Evolutionary conservation across 768 basidiomycete species (phyloP).

Genomic region (Tulasnella sp.): DNA sequence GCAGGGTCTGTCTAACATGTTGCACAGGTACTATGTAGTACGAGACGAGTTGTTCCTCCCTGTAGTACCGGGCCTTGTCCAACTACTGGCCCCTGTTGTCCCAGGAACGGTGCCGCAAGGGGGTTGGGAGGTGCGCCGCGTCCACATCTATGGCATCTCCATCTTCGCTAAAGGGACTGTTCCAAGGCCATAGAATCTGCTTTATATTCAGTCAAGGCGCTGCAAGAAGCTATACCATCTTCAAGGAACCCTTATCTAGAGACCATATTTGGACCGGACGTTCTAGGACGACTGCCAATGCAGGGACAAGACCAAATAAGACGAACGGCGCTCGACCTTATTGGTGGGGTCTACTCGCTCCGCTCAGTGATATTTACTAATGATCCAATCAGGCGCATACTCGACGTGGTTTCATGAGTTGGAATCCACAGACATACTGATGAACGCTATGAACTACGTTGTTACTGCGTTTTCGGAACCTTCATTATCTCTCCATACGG

Average conservation of each 20-base stretch:
- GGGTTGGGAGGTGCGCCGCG: slow-evolving; percentile 54
- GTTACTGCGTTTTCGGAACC: slow-evolving; percentile 57
- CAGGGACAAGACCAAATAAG: slow-evolving; percentile 53
- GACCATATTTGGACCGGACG: slow-evolving; percentile 56
- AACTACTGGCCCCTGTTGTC: slow-evolving; percentile 40
- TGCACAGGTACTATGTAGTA: slow-evolving; percentile 67
- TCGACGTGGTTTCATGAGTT: slow-evolving; percentile 68
- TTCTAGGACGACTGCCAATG: slow-evolving; percentile 57
- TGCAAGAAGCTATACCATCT: slow-evolving; percentile 73
- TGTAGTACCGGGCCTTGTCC: slow-evolving; percentile 49
- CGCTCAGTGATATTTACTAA: not conserved
- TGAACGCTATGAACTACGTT: slow-evolving; percentile 56
- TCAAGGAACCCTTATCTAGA: slow-evolving; percentile 43
- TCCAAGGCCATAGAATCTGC: slow-evolving; percentile 72
- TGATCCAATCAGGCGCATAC: slow-evolving; percentile 43
- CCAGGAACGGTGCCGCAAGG: slow-evolving; percentile 27
- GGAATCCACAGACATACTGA: slow-evolving; percentile 33
- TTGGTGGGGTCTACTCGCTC: slow-evolving; percentile 39
- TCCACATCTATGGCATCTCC: too few species aligned
- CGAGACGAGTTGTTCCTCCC: slow-evolving; percentile 70
- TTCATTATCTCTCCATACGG: slow-evolving; percentile 54
- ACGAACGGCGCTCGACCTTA: slow-evolving; percentile 57
- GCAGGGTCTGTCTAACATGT: not conserved
- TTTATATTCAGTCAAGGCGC: slow-evolving; percentile 70
- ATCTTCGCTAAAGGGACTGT: not conserved